Percentiles rank a stretch among this genome's conserved stretches.
Conservation (phyloP, 352 stramenopile species). For the Globisporangium splendens region DNA sequence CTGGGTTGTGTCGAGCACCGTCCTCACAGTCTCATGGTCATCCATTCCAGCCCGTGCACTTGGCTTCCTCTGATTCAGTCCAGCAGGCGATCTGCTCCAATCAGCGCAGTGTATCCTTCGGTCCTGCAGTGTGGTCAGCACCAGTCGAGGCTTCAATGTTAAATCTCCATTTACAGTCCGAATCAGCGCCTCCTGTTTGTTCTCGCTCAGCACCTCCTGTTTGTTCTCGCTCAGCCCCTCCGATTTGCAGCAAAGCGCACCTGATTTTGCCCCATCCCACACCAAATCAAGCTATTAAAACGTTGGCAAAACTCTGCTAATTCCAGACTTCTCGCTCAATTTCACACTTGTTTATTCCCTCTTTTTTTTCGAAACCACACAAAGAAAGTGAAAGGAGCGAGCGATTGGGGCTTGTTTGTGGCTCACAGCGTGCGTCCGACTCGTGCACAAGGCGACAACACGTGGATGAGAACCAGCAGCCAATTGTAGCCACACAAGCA, state of each 20-base stretch:
- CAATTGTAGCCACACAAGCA: neutral
- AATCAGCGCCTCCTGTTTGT: neutral
- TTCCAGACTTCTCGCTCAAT: neutral
- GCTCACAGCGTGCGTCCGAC: neutral
- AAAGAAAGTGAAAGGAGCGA: neutral
- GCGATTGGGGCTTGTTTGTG: neutral
- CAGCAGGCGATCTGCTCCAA: no score
- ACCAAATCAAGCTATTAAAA: no score
- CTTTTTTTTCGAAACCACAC: neutral
- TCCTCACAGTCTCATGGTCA: no score
- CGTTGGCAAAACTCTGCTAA: neutral
- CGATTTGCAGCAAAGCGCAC: no score
- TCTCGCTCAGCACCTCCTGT: neutral
- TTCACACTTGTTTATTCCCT: neutral
- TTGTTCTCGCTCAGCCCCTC: no score
- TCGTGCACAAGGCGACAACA: neutral
- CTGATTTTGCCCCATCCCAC: no score
- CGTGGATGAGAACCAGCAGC: neutral
- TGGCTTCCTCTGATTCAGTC: no score
- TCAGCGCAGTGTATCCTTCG: neutral
- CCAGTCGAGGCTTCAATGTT: neutral
- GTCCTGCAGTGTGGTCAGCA: neutral
- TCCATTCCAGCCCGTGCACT: no score
- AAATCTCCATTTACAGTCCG: neutral
- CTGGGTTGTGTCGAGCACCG: no score